Percentiles rank a stretch among this genome's conserved stretches.
Conservation (phyloP, 257 asterid genomes). For the Leptodermis oblonga region DNA sequence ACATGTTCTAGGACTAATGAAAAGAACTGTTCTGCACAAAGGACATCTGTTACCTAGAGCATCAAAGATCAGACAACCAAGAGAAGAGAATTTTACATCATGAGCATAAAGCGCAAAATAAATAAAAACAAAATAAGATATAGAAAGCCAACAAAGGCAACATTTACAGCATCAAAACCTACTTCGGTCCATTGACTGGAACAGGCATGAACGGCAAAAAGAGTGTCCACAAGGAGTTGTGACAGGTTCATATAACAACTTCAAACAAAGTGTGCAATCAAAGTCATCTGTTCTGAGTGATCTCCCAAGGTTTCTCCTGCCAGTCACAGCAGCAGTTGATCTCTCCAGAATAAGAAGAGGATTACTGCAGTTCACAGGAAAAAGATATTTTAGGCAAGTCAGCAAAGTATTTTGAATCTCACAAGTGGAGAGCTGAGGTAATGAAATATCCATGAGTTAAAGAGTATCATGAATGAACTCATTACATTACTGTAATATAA, state of each 20-base stretch:
- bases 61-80: neutral
- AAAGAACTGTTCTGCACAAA: slow-evolving; percentile 86
- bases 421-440: neutral
- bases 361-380: slow-evolving; percentile 38
- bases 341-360: slow-evolving; percentile 63
- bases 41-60: slow-evolving; percentile 85
- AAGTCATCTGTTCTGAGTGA: slow-evolving; percentile 84
- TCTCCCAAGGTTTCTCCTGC: slow-evolving; percentile 55
- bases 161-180: slow-evolving; percentile 3
- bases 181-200: slow-evolving; percentile 97
- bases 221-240: slow-evolving; percentile 99
- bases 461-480: neutral
- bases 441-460: neutral
- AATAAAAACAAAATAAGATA: slow-evolving; percentile 8
- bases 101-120: neutral
- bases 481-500: neutral
- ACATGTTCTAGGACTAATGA: slow-evolving; percentile 75
- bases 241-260: slow-evolving; percentile 78
- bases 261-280: slow-evolving; percentile 93
- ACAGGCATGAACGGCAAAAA: slow-evolving; percentile 91
- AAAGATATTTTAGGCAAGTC: neutral
- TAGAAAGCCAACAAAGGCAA: slow-evolving; percentile 1
- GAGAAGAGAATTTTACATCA: neutral
- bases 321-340: slow-evolving; percentile 29
- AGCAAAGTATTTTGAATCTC: neutral